Conservation (phyloP, 169 alveolate species). For the Cryptosporidium canis region DNA sequence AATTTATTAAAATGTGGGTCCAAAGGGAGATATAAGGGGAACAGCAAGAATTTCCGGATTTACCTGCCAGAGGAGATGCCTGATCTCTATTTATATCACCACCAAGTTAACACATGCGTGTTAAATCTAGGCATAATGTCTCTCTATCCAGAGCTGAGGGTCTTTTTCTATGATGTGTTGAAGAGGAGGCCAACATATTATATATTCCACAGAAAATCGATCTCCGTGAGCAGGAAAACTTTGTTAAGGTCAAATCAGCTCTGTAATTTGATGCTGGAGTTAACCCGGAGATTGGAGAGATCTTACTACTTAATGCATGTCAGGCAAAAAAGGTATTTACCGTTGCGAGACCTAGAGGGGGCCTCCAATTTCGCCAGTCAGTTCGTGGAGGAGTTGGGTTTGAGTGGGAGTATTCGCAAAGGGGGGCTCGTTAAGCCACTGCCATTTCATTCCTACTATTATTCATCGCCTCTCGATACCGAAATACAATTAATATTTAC, state of each 20-base stretch:
- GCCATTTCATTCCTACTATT: slow-evolving; percentile 38
- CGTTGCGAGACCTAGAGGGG: not conserved
- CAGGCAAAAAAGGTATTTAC: not conserved
- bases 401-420: not conserved
- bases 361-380: not conserved
- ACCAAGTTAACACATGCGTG: slow-evolving; percentile 10
- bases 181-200: slow-evolving; percentile 15
- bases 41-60: slow-evolving; percentile 12
- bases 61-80: slow-evolving; percentile 69
- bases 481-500: not conserved
- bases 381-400: not conserved
- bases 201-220: slow-evolving; percentile 36
- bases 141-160: slow-evolving; percentile 34
- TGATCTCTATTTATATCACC: slow-evolving; percentile 52
- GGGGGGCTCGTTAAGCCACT: slow-evolving; percentile 5
- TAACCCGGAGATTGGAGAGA: slow-evolving; percentile 23
- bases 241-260: slow-evolving; percentile 58
- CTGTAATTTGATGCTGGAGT: slow-evolving; percentile 38
- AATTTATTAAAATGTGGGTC: not conserved
- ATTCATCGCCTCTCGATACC: slow-evolving; percentile 17
- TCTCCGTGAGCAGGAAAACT: slow-evolving; percentile 28
- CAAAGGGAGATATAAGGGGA: not conserved
- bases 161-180: slow-evolving; percentile 29
- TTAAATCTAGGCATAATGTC: slow-evolving; percentile 54
- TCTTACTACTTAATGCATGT: not conserved